Conservation (phyloP, 495 filamentous ascomycete genomes). For the Recurvomyces mirabilis region DNA sequence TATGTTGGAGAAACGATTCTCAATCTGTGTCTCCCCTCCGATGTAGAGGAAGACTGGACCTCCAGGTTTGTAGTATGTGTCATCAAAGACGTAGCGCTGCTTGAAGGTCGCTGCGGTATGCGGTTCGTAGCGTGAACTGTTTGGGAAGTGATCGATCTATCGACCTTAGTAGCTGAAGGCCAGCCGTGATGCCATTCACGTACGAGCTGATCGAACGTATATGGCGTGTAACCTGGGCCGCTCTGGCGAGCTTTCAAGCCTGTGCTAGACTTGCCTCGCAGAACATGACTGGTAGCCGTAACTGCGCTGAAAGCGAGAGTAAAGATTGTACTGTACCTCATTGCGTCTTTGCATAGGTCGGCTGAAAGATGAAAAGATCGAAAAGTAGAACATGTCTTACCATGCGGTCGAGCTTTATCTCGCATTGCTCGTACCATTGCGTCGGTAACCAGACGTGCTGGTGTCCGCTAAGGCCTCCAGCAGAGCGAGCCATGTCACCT, state of each 20-base stretch:
- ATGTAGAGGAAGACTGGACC: slow-evolving; percentile 39
- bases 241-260: slow-evolving; percentile 4
- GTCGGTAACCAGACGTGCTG: too few relatives aligned
- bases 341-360: too few relatives aligned
- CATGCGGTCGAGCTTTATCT: too few relatives aligned
- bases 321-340: too few relatives aligned
- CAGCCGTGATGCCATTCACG: background rate
- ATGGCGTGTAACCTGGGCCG: background rate
- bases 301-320: too few relatives aligned
- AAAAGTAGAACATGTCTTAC: too few relatives aligned
- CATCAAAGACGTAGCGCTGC: slow-evolving; percentile 38
- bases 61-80: slow-evolving; percentile 37
- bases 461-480: too few relatives aligned
- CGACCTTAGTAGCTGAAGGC: background rate
- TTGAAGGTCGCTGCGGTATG: slow-evolving; percentile 34
- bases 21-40: slow-evolving; percentile 31
- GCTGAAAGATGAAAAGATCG: too few relatives aligned
- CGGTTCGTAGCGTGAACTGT: slow-evolving; percentile 27
- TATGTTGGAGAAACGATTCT: slow-evolving; percentile 24
- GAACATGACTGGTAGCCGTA: too few relatives aligned
- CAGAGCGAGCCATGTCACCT: too few relatives aligned
- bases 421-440: too few relatives aligned
- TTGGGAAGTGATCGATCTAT: slow-evolving; percentile 37
- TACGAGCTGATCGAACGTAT: background rate
- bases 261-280: too few relatives aligned